Evolutionary conservation across 1,284 basidiomycete genomes (phyloP), one percentile per base, ranked within the genome.

Genomic region (Ustilago nuda): DNA sequence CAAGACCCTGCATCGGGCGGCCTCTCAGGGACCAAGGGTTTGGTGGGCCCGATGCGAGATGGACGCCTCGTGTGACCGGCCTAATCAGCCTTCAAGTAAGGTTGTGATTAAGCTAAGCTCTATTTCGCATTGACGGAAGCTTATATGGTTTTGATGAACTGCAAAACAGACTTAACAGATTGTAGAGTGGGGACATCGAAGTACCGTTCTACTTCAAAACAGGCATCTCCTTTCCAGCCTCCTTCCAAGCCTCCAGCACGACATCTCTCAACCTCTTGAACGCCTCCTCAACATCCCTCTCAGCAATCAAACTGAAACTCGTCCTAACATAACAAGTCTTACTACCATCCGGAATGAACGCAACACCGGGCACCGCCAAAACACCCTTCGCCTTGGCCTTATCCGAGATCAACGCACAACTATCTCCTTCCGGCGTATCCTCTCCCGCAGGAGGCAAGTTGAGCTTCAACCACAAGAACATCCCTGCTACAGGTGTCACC

Each of bases 301-400:
- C 78, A 0, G 45, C 43, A 19, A 84, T 76, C 11, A 85, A 54
- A 58, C 78, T 81, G 69, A 85, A 85, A 55, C 79, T 82, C 8
- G 79, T 76, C 13, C 84, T 72, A 8, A 83, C 83, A 54, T 85
- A 84, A 46, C 78, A 78, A 35, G 71, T 69, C 54, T 63, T 74
- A 48, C 64, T 64, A 4, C 72, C 68, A 33, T 66, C 65, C 2
- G 82, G 79, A 69, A 87, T 82, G 65, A 86, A 86, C 0, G 94
- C 94, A 0, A 76, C 73, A 30, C 87, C 87, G 0, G 95, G 95
- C 6, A 98, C 90, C 11, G 93, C 94, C 23, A 98, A 89, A 3
- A 98, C 93, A 27, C 94, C 94, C 57, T 90, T 90, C 63, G 91
- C 90, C 56, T 93, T 88, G 2, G 94, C 94, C 78, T 92, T 91